phyloP scores from a whole-genome alignment of 176 grass and related monocot genomes.

The Oryza rufipogon region DNA sequence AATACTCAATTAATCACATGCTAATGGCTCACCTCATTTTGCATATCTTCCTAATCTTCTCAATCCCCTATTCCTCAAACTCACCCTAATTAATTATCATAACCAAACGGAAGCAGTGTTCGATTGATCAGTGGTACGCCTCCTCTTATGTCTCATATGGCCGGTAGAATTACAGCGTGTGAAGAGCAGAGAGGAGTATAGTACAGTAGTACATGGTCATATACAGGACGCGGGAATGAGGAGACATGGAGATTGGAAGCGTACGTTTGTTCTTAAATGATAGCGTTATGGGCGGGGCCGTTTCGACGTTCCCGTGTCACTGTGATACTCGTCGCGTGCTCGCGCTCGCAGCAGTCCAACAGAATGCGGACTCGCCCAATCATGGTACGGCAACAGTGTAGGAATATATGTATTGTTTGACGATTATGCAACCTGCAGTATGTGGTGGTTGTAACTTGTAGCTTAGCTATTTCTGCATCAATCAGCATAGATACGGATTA shows the following conservation, averaged over 20 bases:
- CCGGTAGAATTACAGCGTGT: neutral
- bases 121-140: neutral
- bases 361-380: neutral
- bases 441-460: no score
- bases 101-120: neutral
- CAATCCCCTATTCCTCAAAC: no score
- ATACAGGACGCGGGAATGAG: neutral
- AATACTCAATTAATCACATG: no score
- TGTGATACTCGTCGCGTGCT: neutral
- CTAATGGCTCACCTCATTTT: no score
- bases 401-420: neutral
- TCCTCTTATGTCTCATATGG: neutral
- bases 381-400: neutral
- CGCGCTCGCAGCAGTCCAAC: neutral
- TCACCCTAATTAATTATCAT: neutral
- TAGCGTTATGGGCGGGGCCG: neutral
- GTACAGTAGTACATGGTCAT: neutral
- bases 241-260: neutral
- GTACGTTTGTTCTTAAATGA: constrained; percentile 1
- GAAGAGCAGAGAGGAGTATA: neutral
- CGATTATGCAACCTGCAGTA: neutral
- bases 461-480: neutral
- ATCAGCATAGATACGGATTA: neutral
- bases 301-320: neutral
- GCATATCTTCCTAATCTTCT: rapidly evolving